These are phyloP conservation scores for Silene vulgaris DNA, from an alignment of 179 eudicot genomes.

Conservation along the genomic window DNA sequence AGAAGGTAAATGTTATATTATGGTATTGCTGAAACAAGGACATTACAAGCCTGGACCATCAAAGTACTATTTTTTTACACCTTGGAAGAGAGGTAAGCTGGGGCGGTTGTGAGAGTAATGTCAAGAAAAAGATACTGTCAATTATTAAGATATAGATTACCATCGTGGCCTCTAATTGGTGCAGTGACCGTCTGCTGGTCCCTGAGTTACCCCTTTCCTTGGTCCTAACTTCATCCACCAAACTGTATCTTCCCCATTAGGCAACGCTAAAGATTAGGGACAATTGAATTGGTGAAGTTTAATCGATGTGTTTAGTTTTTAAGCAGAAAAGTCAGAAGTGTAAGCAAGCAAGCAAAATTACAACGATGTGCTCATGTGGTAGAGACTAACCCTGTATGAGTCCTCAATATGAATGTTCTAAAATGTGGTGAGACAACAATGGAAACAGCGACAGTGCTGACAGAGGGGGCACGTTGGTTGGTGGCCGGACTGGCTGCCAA, in stretches of 20 bases:
- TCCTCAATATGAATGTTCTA: background rate
- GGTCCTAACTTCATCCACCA: slow-evolving; percentile 3
- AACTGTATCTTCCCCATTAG: background rate
- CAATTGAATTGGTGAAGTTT: background rate
- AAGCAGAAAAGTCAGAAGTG: background rate
- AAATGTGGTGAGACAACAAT: background rate
- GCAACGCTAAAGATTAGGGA: background rate
- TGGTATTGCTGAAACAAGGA: slow-evolving; percentile 28
- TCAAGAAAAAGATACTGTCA: slow-evolving; percentile 17
- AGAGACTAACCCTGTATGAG: background rate
- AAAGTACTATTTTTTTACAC: slow-evolving; percentile 17
- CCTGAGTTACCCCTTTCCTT: slow-evolving; percentile 21
- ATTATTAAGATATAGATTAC: slow-evolving; percentile 2
- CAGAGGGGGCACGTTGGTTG: background rate
- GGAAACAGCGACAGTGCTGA: background rate
- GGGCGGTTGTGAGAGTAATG: slow-evolving; percentile 14
- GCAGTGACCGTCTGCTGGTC: slow-evolving; percentile 18
- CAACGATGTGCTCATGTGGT: background rate
- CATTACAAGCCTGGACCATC: slow-evolving; percentile 32
- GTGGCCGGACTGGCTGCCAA: slow-evolving; percentile 1
- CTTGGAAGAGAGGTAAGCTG: slow-evolving; percentile 26
- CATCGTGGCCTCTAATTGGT: slow-evolving; percentile 20
- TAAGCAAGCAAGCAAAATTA: slow-evolving; percentile 7
- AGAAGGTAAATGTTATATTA: slow-evolving; percentile 5
- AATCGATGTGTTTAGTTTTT: background rate